These are phyloP conservation scores for Achlya hypogyna DNA, from an alignment of 352 stramenopile species.

Conservation along the genomic window DNA sequence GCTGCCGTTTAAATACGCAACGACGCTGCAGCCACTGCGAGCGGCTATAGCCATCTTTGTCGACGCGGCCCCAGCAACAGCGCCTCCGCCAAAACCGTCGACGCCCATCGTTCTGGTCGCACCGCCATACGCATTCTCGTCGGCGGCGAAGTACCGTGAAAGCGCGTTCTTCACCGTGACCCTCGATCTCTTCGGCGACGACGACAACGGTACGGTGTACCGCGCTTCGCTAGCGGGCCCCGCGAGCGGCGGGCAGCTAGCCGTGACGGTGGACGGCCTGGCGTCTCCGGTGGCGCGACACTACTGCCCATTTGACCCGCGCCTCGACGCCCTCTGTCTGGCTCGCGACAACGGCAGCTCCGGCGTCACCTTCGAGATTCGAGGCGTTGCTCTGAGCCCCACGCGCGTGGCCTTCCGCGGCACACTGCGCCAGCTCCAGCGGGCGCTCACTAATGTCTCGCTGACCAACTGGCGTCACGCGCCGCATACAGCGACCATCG, in stretches of 20 bases:
- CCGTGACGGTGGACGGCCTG: neutral
- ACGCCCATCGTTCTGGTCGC: neutral
- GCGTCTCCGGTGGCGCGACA: neutral
- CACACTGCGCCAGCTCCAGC: neutral
- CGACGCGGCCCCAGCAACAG: neutral
- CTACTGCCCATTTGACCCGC: neutral
- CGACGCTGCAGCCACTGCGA: neutral
- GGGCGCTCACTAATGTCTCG: neutral
- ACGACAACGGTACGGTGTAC: neutral
- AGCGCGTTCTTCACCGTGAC: neutral
- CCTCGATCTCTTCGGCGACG: neutral
- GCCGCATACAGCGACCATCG: neutral
- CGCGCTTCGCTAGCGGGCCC: neutral
- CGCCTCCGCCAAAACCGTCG: neutral
- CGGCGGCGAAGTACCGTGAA: neutral
- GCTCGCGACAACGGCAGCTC: neutral
- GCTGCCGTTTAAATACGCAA: too few relatives aligned
- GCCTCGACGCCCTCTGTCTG: neutral
- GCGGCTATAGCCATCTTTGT: neutral
- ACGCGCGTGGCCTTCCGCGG: neutral
- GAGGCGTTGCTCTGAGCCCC: neutral
- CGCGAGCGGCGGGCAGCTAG: neutral
- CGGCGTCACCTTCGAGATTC: slow-evolving; percentile 1
- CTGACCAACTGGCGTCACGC: slow-evolving; percentile 3
- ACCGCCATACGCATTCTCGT: neutral